Percentiles rank a stretch among this genome's conserved stretches.
phyloP scores from a whole-genome alignment of 768 basidiomycete genomes.

The Thelephora ganbajun region DNA sequence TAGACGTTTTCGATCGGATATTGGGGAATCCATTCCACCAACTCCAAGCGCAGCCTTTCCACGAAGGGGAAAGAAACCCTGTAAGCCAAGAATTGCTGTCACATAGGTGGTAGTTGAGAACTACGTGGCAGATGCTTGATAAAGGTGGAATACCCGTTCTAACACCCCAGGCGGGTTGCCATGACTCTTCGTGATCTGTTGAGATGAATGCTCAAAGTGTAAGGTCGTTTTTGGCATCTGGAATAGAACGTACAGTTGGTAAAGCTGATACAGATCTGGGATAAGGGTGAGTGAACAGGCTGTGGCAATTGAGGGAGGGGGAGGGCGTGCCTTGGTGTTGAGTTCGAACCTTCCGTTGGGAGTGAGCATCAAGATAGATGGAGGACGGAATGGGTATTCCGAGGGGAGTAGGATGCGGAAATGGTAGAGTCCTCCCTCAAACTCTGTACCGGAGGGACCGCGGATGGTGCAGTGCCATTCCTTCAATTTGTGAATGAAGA shows the following conservation, averaged over 20 bases:
- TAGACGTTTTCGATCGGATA: constrained; percentile 61
- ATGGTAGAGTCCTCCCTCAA: constrained; percentile 92
- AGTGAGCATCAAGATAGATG: constrained; percentile 90
- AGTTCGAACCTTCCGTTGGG: constrained; percentile 96
- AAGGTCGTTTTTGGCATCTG: constrained; percentile 6
- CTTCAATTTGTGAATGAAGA: constrained; percentile 13
- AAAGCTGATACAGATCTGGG: constrained; percentile 84
- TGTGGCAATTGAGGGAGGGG: neutral
- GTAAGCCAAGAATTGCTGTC: constrained; percentile 73
- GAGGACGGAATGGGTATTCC: constrained; percentile 93
- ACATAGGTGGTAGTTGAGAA: constrained; percentile 1
- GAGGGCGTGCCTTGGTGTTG: constrained; percentile 68
- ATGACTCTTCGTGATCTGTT: constrained; percentile 85
- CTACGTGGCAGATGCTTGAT: constrained; percentile 5
- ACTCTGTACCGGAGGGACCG: constrained; percentile 79
- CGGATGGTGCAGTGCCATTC: constrained; percentile 98
- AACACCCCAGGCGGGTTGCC: constrained; percentile 98
- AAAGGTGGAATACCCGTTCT: constrained; percentile 52
- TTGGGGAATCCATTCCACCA: constrained; percentile 74
- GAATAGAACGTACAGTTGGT: constrained; percentile 54
- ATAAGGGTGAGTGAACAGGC: neutral
- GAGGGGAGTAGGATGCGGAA: constrained; percentile 82
- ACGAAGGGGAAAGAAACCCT: constrained; percentile 81
- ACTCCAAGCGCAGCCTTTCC: constrained; percentile 81
- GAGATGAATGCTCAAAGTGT: constrained; percentile 9